Percentiles rank a stretch among this genome's conserved stretches.
Evolutionary conservation across 768 basidiomycete species (phyloP).

Genomic region (Lactifluus pinguis): DNA sequence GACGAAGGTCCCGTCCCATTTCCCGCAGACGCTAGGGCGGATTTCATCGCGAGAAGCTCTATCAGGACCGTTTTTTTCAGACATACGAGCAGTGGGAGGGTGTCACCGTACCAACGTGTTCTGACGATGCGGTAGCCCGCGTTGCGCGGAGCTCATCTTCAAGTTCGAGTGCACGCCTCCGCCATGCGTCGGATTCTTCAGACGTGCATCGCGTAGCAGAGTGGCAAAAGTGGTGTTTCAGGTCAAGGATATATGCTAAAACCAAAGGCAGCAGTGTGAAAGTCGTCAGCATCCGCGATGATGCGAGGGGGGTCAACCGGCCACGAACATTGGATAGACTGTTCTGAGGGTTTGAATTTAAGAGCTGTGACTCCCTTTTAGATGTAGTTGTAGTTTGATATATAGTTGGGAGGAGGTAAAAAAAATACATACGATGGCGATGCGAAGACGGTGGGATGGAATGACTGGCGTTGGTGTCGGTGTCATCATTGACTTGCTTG

Average conservation of each 20-base stretch:
- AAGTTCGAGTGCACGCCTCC: constrained; percentile 2
- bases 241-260: constrained; percentile 6
- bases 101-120: background rate
- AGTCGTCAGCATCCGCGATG: background rate
- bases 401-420: too few relatives aligned
- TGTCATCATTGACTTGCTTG: background rate
- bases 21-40: background rate
- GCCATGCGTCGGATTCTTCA: constrained; percentile 10
- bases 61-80: background rate
- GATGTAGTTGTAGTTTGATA: too few relatives aligned
- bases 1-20: background rate
- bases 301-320: background rate
- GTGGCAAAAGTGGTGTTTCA: background rate
- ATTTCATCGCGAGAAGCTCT: background rate
- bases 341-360: constrained; percentile 7
- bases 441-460: constrained; percentile 3
- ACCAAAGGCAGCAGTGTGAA: background rate
- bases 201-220: background rate
- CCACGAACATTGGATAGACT: constrained; percentile 3
- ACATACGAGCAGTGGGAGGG: background rate
- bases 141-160: constrained; percentile 2
- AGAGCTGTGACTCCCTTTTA: constrained; percentile 1
- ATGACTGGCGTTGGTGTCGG: background rate
- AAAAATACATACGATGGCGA: constrained; percentile 4
- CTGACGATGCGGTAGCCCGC: background rate